Conservation (phyloP, 345 rosid genomes). For the Aquilaria malaccensis region DNA sequence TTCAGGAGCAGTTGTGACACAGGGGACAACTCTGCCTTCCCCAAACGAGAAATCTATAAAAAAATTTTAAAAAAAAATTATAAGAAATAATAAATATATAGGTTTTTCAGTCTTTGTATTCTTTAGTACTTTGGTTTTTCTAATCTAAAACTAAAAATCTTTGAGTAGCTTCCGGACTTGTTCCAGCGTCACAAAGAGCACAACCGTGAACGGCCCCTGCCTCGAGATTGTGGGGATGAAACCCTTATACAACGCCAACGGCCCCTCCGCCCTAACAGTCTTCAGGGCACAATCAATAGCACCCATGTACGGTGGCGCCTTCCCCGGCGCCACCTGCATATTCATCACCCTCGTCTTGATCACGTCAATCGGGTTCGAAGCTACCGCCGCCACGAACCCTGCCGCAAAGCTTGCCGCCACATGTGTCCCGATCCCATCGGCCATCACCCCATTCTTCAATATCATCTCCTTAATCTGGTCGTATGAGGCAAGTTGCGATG, state of each 20-base stretch:
- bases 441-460: constrained; percentile 36
- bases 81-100: too few species aligned
- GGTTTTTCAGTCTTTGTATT: too few species aligned
- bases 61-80: too few species aligned
- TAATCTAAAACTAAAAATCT: constrained; percentile 15
- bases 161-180: constrained; percentile 58
- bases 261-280: constrained; percentile 69
- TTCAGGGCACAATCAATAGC: constrained; percentile 71
- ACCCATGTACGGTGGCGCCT: constrained; percentile 43
- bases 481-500: constrained; percentile 82
- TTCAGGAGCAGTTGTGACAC: too few species aligned
- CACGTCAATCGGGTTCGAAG: constrained; percentile 84
- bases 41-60: too few species aligned
- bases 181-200: constrained; percentile 82
- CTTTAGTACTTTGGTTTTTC: background rate
- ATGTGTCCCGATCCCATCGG: constrained; percentile 73
- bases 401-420: constrained; percentile 71
- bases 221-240: constrained; percentile 79
- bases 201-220: constrained; percentile 87
- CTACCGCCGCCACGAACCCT: constrained; percentile 77
- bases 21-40: too few species aligned
- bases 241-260: constrained; percentile 75
- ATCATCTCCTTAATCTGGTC: constrained; percentile 71
- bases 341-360: constrained; percentile 92
- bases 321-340: constrained; percentile 46